phyloP scores from a whole-genome alignment of 2,329 filamentous ascomycete species.

The Aspergillus arachidicola region DNA sequence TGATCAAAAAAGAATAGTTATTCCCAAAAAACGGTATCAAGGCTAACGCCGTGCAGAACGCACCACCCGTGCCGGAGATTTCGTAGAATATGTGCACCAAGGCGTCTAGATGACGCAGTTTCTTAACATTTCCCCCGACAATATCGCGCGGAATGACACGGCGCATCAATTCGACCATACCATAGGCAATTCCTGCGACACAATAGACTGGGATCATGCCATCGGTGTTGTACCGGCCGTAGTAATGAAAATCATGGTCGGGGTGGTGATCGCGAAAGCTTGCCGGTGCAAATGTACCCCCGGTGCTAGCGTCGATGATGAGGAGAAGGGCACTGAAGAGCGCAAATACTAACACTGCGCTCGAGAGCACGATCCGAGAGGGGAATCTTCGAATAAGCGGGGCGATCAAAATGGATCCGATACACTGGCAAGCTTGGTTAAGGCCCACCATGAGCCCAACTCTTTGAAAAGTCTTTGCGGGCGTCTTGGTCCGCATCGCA shows the following conservation, averaged over 20 bases:
- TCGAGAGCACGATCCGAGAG: conserved; percentile 15
- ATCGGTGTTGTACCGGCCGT: conserved; percentile 18
- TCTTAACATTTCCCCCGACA: conserved; percentile 18
- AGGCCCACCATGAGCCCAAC: conserved; percentile 22
- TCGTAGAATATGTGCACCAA: conserved; percentile 21
- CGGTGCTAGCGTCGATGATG: conserved; percentile 20
- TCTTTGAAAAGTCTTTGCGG: conserved; percentile 20
- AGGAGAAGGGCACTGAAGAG: conserved; percentile 20
- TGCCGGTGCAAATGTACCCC: conserved; percentile 14
- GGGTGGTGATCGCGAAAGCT: conserved; percentile 13
- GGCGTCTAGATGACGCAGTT: conserved; percentile 18
- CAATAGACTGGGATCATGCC: conserved; percentile 22
- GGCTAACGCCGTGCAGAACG: conserved; percentile 19
- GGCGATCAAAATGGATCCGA: conserved; percentile 21
- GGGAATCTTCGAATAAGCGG: conserved; percentile 19
- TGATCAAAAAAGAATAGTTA: conserved; percentile 20
- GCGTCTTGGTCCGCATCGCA: conserved; percentile 11
- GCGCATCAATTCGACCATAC: conserved; percentile 22
- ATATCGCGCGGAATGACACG: conserved; percentile 19
- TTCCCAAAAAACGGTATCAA: conserved; percentile 19
- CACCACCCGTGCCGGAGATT: conserved; percentile 14
- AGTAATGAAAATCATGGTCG: conserved; percentile 21
- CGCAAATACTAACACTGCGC: conserved; percentile 16
- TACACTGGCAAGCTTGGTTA: conserved; percentile 20
- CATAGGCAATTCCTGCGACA: conserved; percentile 16